Percentiles rank a stretch among this genome's conserved stretches.
These are phyloP conservation scores for Fusarium sp. DNA, from an alignment of 2,329 filamentous ascomycete species.

Conservation along the genomic window DNA sequence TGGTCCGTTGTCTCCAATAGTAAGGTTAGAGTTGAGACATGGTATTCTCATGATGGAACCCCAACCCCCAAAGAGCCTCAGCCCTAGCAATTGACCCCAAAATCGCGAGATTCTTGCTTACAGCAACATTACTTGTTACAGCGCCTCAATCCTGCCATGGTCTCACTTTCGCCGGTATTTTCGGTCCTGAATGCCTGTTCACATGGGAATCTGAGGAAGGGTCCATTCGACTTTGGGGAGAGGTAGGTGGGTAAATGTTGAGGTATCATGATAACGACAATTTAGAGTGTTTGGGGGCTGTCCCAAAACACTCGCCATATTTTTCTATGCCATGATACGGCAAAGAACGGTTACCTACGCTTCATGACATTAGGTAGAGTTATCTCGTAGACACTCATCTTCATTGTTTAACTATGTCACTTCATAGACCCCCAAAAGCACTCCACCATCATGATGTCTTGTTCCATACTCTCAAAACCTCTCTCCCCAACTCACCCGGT, in stretches of 20 bases:
- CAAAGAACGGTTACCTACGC: slow-evolving; percentile 26
- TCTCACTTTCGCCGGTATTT: neutral
- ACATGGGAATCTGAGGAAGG: neutral
- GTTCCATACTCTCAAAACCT: slow-evolving; percentile 2
- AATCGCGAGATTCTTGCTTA: slow-evolving; percentile 10
- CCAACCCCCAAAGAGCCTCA: slow-evolving; percentile 42
- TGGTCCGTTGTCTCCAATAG: neutral
- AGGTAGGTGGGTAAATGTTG: neutral
- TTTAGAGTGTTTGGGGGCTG: slow-evolving; percentile 21
- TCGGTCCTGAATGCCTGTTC: neutral
- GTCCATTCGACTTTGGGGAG: neutral
- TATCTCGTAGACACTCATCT: neutral
- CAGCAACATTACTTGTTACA: neutral
- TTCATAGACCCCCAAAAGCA: slow-evolving; percentile 1
- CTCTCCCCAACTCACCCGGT: slow-evolving; percentile 14
- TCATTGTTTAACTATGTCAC: neutral
- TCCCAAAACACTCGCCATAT: neutral
- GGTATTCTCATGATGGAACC: slow-evolving; percentile 14
- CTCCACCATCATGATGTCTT: neutral
- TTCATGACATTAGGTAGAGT: neutral
- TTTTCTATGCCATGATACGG: slow-evolving; percentile 11
- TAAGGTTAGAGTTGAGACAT: slow-evolving; percentile 23
- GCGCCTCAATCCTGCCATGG: neutral
- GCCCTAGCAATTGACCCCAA: slow-evolving; percentile 33
- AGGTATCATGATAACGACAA: neutral